Conservation (phyloP, 805 yeast species). For the Candida fluviatilis region DNA sequence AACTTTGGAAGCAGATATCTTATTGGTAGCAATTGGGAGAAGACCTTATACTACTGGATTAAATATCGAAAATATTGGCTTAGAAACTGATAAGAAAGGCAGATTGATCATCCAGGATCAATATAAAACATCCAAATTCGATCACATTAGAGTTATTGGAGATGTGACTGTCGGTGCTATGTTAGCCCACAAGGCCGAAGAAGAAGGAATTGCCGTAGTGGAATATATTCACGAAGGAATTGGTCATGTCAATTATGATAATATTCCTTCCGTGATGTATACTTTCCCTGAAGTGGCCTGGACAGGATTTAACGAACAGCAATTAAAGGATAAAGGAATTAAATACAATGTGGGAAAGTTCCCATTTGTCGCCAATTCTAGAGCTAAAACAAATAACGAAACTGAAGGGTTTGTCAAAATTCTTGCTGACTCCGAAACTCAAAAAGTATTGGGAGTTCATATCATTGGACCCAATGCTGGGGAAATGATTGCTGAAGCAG, state of each 20-base stretch:
- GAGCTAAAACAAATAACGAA: conserved; percentile 97
- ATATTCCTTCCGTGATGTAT: conserved; percentile 98
- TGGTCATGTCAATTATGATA: conserved; percentile 97
- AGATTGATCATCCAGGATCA: conserved; percentile 91
- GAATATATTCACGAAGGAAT: conserved; percentile 89
- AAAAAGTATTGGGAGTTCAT: conserved; percentile 93
- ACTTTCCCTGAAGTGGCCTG: conserved; percentile 99
- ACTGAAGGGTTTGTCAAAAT: conserved; percentile 97
- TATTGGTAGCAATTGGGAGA: conserved; percentile 97
- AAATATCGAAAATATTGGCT: conserved; percentile 80
- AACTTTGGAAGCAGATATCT: conserved; percentile 80
- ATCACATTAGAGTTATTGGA: conserved; percentile 95
- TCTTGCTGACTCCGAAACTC: conserved; percentile 94
- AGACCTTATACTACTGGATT: conserved; percentile 92
- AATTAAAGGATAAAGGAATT: conserved; percentile 88
- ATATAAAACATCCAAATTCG: conserved; percentile 83
- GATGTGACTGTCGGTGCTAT: conserved; percentile 97
- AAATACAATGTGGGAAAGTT: conserved; percentile 92
- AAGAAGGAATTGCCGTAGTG: conserved; percentile 97
- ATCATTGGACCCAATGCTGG: conserved; percentile 98
- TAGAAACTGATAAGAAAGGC: conserved; percentile 88
- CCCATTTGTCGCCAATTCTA: conserved; percentile 98
- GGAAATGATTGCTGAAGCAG: conserved; percentile 99
- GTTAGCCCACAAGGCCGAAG: conserved; percentile 99
- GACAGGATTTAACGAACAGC: conserved; percentile 96